Base-by-base conservation (phyloP, 306 rosid genomes). In the Dryas alaskensis region DNA sequence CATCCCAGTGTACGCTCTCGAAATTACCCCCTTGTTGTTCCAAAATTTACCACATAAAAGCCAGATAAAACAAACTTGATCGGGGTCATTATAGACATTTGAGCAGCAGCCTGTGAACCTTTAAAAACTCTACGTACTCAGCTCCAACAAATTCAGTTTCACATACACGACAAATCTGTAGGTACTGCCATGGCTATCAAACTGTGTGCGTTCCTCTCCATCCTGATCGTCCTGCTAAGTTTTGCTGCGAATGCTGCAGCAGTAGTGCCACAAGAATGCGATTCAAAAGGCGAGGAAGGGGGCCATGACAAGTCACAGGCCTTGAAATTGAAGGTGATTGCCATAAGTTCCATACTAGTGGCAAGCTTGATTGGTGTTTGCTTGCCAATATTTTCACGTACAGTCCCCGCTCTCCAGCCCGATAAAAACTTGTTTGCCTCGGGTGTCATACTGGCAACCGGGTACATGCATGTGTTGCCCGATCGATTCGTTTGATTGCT, bases 391-490 rank as follows among this genome's bases (percentile, higher is more conserved):
- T 80, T 84, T 63, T 74, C 92, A 0, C 79, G 80, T 1, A 31
- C 69, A 4, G 52, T 92, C 4, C 4, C 87, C 0, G 86, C 87
- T 0, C 72, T 92, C 0, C 57, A 49, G 0, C 97, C 92, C 0
- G 89, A 85, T 48, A 53, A 78, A 6, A 52, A 87, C 44, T 6
- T 82, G 1, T 89, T 22, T 22, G 22, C 22, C 22, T 92, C 48
- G 59, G 55, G 91, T 0, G 97, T 92, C 46, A 92, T 92, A 4
- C 89, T 92, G 0, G 93, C 88, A 6, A 88, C 86, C 0, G 96
- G 96, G 2, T 92, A 83, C 83, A 86, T 87, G 96, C 97, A 92
- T 31, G 93, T 92, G 4, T 17, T 92, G 77, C 93, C 93, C 0
- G 92, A 92, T 46, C 0, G 92, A 92, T 46, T 86, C 96, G 0